Percentiles rank a stretch among this genome's conserved stretches.
Evolutionary conservation across 2,329 filamentous ascomycete species (phyloP).

Genomic region (Stagonosporopsis chrysanthemi): DNA sequence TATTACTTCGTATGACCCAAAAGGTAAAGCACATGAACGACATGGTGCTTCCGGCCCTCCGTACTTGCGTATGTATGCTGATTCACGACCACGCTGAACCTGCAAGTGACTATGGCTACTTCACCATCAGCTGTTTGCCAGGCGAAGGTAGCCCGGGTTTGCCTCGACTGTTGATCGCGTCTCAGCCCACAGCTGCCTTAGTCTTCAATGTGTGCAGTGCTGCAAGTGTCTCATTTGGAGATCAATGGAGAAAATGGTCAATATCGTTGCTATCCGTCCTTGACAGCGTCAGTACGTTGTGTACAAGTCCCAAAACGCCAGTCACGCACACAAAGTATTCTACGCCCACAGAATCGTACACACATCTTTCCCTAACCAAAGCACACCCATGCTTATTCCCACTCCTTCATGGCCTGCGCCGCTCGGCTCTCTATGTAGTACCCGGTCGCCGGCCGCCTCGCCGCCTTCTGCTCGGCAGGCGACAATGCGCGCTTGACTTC

Average conservation of each 20-base stretch:
- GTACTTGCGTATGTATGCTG: too few species aligned
- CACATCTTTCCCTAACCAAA: not conserved
- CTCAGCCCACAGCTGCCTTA: not conserved
- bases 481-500: slow-evolving; percentile 74
- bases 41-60: too few species aligned
- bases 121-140: not conserved
- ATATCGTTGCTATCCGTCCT: not conserved
- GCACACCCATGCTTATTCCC: slow-evolving; percentile 11
- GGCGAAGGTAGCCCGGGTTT: not conserved
- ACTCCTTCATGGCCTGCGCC: slow-evolving; percentile 28
- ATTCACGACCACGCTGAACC: too few species aligned
- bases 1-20: too few species aligned
- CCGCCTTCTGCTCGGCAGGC: slow-evolving; percentile 72
- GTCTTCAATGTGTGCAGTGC: not conserved
- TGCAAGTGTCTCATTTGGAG: not conserved
- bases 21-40: too few species aligned
- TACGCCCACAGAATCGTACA: not conserved
- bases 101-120: not conserved
- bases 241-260: not conserved
- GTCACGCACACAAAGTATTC: not conserved
- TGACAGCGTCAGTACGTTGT: not conserved
- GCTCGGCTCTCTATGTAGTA: slow-evolving; percentile 75
- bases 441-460: slow-evolving; percentile 77
- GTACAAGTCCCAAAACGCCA: not conserved
- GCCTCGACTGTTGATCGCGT: not conserved